Percentiles rank a stretch among this genome's conserved stretches.
Evolutionary conservation across 257 asterid genomes (phyloP).

Genomic region (Solanum rostratum): DNA sequence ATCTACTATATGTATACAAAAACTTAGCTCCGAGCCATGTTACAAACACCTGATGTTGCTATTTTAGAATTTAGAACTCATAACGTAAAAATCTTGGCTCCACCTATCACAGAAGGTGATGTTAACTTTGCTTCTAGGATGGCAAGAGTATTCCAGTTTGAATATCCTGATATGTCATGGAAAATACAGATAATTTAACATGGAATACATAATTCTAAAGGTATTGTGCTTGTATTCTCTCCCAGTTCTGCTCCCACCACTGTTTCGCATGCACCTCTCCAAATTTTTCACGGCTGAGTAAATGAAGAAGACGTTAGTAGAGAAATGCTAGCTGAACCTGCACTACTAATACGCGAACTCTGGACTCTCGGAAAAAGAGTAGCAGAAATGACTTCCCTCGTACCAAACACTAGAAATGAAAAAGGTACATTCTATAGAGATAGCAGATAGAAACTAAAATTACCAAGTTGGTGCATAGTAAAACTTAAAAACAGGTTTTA

Average conservation of each 20-base stretch:
- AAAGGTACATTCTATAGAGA: background rate
- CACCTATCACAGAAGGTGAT: background rate
- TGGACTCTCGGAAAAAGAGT: background rate
- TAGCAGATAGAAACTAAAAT: background rate
- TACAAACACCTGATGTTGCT: background rate
- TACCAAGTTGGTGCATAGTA: background rate
- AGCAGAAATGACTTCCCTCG: background rate
- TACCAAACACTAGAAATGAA: background rate
- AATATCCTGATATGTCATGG: background rate
- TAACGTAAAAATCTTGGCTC: background rate
- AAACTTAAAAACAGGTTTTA: background rate
- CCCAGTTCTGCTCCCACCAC: constrained; percentile 20
- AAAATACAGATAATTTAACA: background rate
- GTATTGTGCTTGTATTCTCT: constrained; percentile 13
- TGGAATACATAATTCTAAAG: background rate
- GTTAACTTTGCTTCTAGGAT: background rate
- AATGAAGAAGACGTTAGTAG: background rate
- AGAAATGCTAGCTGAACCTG: background rate
- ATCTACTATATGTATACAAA: background rate
- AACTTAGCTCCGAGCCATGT: background rate
- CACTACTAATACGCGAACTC: background rate
- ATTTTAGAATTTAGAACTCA: background rate
- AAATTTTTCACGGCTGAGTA: constrained; percentile 13
- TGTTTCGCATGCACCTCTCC: constrained; percentile 14
- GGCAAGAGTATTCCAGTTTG: background rate